These are phyloP conservation scores for Pichia sp. DNA, from an alignment of 1,139 yeast species.

Conservation along the genomic window DNA sequence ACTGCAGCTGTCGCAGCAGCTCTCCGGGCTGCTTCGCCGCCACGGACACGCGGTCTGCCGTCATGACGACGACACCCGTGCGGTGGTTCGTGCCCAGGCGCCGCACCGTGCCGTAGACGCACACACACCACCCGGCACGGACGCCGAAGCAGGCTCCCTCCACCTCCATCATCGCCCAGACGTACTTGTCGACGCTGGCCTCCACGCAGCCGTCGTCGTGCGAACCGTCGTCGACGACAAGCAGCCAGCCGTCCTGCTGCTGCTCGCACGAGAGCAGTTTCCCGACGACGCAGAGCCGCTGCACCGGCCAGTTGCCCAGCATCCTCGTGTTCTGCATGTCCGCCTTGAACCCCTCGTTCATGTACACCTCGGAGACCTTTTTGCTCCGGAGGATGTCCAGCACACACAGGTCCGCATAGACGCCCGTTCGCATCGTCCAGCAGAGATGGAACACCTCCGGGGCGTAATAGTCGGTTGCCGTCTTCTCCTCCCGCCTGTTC, in stretches of 20 bases:
- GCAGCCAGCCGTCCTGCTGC: conserved; percentile 12
- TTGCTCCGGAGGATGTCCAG: not conserved
- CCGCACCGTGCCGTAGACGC: conserved; percentile 1
- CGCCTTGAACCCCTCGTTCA: conserved; percentile 6
- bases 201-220: not conserved
- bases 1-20: not conserved
- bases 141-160: conserved; percentile 3
- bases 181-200: not conserved
- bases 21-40: not conserved
- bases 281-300: conserved; percentile 33
- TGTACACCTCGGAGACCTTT: conserved; percentile 6
- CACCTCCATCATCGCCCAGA: conserved; percentile 7
- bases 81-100: not conserved
- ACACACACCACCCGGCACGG: not conserved
- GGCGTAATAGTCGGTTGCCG: conserved; percentile 32
- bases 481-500: not conserved
- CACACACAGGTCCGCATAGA: not conserved
- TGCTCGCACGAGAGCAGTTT: conserved; percentile 28
- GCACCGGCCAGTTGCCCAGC: conserved; percentile 38
- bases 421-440: conserved; percentile 26
- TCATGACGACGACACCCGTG: not conserved
- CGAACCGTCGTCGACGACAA: conserved; percentile 8
- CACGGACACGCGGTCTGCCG: not conserved
- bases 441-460: conserved; percentile 37
- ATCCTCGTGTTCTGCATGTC: conserved; percentile 6